These are phyloP conservation scores for Mycena rosella DNA, from an alignment of 768 basidiomycete genomes.

Conservation along the genomic window DNA sequence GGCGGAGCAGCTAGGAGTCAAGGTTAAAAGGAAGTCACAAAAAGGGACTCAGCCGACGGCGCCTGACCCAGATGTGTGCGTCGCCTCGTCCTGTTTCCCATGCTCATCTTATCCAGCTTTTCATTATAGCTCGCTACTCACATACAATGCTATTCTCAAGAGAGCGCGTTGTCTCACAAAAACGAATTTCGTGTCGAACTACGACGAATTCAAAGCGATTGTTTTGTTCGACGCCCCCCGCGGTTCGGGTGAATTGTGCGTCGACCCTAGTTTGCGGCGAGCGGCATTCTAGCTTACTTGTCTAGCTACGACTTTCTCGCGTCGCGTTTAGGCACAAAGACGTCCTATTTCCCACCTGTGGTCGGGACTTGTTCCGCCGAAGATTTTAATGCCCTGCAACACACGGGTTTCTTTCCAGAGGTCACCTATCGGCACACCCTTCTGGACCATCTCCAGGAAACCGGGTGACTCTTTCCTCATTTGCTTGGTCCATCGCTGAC, in stretches of 20 bases:
- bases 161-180: no score
- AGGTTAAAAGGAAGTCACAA: no score
- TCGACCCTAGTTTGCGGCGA: background rate
- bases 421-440: constrained; percentile 13
- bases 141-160: no score
- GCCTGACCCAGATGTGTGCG: constrained; percentile 12
- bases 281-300: background rate
- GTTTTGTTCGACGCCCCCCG: constrained; percentile 4
- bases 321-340: background rate
- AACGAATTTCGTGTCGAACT: background rate
- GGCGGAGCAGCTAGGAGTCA: no score
- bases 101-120: background rate
- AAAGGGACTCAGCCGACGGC: no score
- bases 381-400: background rate
- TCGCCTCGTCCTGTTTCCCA: background rate
- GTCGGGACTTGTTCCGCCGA: background rate
- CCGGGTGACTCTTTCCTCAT: background rate
- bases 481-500: background rate
- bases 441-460: constrained; percentile 7
- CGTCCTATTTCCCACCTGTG: background rate
- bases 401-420: background rate
- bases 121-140: no score
- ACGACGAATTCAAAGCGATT: constrained; percentile 12
- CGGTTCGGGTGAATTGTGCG: background rate
- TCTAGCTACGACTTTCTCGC: constrained; percentile 2